phyloP scores from a whole-genome alignment of 768 basidiomycete species.

The Calocybe cyanea region DNA sequence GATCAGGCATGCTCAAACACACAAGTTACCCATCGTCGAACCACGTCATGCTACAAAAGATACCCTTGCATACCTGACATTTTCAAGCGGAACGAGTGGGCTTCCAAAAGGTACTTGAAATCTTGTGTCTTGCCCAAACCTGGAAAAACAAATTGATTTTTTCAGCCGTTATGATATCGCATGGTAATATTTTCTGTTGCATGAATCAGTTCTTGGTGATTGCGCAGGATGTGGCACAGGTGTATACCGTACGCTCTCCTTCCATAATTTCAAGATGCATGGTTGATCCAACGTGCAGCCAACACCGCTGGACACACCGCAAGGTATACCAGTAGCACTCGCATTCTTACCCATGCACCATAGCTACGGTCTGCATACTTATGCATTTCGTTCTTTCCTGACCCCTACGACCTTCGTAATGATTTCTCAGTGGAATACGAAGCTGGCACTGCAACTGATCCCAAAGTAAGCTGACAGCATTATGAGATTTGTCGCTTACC shows the following conservation, averaged over 20 bases:
- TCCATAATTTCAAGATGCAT: too few species aligned
- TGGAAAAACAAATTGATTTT: background rate
- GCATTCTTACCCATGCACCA: slow-evolving; percentile 70
- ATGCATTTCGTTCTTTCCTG: slow-evolving; percentile 45
- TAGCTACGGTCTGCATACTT: slow-evolving; percentile 54
- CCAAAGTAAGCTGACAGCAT: slow-evolving; percentile 42
- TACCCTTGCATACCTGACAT: slow-evolving; percentile 20
- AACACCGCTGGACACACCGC: slow-evolving; percentile 34
- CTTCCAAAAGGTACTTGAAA: slow-evolving; percentile 18
- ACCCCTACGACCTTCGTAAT: slow-evolving; percentile 46
- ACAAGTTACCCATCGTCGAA: slow-evolving; percentile 9
- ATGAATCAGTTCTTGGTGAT: slow-evolving; percentile 34
- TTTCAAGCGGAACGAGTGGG: slow-evolving; percentile 23
- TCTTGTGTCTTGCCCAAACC: background rate
- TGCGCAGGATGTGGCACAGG: slow-evolving; percentile 24
- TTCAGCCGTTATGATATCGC: slow-evolving; percentile 70
- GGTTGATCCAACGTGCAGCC: too few species aligned
- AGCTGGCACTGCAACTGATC: slow-evolving; percentile 47
- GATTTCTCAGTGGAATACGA: slow-evolving; percentile 58
- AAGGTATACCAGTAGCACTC: slow-evolving; percentile 44
- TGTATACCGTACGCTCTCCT: slow-evolving; percentile 32
- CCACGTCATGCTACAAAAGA: slow-evolving; percentile 13
- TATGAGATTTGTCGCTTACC: background rate
- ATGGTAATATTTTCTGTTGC: slow-evolving; percentile 54
- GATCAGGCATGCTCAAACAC: slow-evolving; percentile 27